Percentiles rank a stretch among this genome's conserved stretches.
phyloP scores from a whole-genome alignment of 78 protist genomes.

The Trichosphaerium sp. region DNA sequence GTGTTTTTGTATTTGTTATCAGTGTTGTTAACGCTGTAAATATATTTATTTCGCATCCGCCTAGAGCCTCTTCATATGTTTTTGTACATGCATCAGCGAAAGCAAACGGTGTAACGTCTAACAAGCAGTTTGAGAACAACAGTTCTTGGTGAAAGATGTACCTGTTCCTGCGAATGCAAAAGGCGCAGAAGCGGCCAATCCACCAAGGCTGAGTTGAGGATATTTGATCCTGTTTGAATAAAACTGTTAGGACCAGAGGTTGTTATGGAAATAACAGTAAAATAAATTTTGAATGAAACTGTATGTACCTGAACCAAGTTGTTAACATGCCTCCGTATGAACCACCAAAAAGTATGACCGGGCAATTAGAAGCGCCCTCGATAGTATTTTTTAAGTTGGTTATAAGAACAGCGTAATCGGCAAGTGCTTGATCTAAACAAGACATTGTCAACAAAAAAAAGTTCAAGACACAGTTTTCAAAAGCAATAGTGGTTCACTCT shows the following conservation, averaged over 20 bases:
- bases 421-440: conserved; percentile 34
- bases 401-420: conserved; percentile 17
- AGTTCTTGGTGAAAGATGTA: no score
- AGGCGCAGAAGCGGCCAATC: conserved; percentile 4
- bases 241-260: no score
- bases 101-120: neutral
- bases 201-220: conserved; percentile 17
- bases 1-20: neutral
- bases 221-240: conserved; percentile 25
- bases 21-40: neutral
- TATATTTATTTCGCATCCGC: neutral
- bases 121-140: no score
- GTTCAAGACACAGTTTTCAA: no score
- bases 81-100: neutral
- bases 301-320: no score
- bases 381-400: neutral
- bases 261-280: no score
- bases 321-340: conserved; percentile 41
- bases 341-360: conserved; percentile 31
- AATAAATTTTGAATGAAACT: no score
- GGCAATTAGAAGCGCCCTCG: neutral
- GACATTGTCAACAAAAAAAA: no score
- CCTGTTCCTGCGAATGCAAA: no score
- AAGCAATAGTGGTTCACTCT: no score
- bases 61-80: neutral